Conservation (phyloP, 2,329 filamentous ascomycete species). For the Acrocalymma vagum region DNA sequence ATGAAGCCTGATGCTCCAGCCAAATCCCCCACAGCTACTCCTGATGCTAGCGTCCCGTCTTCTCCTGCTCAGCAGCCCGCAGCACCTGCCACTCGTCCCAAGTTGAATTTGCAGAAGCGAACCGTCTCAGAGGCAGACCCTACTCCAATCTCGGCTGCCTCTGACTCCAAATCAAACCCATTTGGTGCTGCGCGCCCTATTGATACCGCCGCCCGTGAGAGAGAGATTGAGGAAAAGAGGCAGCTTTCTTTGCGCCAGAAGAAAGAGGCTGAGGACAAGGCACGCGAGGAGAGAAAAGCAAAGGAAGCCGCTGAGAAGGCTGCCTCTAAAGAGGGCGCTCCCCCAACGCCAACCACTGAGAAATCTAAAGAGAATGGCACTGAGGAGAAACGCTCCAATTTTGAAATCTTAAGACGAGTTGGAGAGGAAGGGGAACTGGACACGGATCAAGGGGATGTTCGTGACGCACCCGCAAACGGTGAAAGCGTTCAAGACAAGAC, state of each 20-base stretch:
- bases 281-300: conserved; percentile 71
- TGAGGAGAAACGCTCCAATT: conserved; percentile 59
- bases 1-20: conserved; percentile 83
- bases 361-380: conserved; percentile 41
- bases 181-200: conserved; percentile 95
- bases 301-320: conserved; percentile 67
- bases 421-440: conserved; percentile 41
- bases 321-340: conserved; percentile 59
- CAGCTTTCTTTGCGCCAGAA: conserved; percentile 78
- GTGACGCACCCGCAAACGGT: conserved; percentile 59
- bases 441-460: conserved; percentile 50
- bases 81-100: conserved; percentile 74
- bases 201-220: conserved; percentile 88
- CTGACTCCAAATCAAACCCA: conserved; percentile 84
- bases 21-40: conserved; percentile 72
- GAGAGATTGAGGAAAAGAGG: conserved; percentile 89
- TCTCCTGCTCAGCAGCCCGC: conserved; percentile 72
- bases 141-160: conserved; percentile 49
- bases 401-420: conserved; percentile 64
- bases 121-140: conserved; percentile 81
- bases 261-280: conserved; percentile 87
- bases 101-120: conserved; percentile 87
- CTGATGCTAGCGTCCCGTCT: conserved; percentile 78
- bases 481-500: conserved; percentile 61
- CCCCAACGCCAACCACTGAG: conserved; percentile 37